Evolutionary conservation across 208 protist genomes (phyloP).

Genomic region (Crithidia expoeki): DNA sequence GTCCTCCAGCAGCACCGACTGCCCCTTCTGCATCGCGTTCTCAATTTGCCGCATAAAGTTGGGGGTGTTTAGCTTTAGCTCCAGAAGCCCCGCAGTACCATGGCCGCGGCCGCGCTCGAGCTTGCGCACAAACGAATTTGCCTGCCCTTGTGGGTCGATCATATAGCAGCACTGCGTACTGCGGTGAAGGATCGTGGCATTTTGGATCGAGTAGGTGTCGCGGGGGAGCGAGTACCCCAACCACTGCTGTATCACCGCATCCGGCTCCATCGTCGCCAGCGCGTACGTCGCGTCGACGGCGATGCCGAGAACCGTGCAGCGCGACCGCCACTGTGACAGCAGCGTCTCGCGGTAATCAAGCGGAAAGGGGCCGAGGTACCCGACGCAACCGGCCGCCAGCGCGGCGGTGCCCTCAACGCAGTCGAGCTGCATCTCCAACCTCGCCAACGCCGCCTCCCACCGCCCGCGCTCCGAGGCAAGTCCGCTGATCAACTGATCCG

Average conservation of each 20-base stretch:
- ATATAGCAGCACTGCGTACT: constrained; percentile 92
- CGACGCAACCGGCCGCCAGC: constrained; percentile 87
- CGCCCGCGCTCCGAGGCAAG: constrained; percentile 83
- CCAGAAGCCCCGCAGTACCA: constrained; percentile 75
- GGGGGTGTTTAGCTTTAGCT: constrained; percentile 90
- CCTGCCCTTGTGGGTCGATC: constrained; percentile 95
- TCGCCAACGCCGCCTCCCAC: constrained; percentile 67
- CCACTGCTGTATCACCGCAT: constrained; percentile 93
- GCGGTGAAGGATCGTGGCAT: constrained; percentile 88
- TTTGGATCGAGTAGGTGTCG: constrained; percentile 92
- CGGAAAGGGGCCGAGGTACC: constrained; percentile 91
- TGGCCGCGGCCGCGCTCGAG: constrained; percentile 68
- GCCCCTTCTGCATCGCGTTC: constrained; percentile 93
- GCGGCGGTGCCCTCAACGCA: constrained; percentile 80
- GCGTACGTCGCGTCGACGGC: constrained; percentile 75
- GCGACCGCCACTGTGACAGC: constrained; percentile 60
- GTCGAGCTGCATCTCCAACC: constrained; percentile 62
- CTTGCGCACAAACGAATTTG: constrained; percentile 93
- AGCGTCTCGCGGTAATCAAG: constrained; percentile 77
- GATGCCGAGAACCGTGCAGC: constrained; percentile 65
- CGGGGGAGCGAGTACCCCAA: constrained; percentile 93
- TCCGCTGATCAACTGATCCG: constrained; percentile 88
- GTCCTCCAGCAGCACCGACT: constrained; percentile 95
- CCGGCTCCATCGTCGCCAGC: constrained; percentile 86
- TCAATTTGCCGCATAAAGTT: constrained; percentile 94